Evolutionary conservation across 164 flowering plant species (phyloP).

Genomic region (Vitis riparia): DNA sequence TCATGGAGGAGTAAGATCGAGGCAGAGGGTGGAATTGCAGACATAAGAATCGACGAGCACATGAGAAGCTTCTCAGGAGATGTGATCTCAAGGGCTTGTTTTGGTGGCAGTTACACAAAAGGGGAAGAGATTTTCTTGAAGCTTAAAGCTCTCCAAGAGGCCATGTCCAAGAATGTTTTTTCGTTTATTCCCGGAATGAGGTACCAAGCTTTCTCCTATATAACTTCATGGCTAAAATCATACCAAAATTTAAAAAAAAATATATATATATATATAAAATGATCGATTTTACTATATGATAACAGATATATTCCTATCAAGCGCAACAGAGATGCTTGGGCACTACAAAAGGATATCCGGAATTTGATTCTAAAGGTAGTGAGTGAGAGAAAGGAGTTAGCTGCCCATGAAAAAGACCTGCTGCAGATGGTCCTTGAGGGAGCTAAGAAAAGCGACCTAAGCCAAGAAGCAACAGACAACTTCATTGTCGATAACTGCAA

Average conservation of each 20-base stretch:
- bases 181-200: slow-evolving; percentile 35
- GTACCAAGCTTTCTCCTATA: slow-evolving; percentile 12
- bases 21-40: slow-evolving; percentile 14
- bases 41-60: slow-evolving; percentile 24
- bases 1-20: slow-evolving; percentile 27
- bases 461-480: slow-evolving; percentile 1
- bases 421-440: slow-evolving; percentile 14
- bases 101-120: slow-evolving; percentile 13
- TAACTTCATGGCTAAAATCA: neutral
- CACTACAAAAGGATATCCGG: slow-evolving; percentile 36
- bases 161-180: slow-evolving; percentile 21
- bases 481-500: slow-evolving; percentile 26
- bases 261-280: neutral
- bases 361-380: slow-evolving; percentile 37
- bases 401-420: slow-evolving; percentile 14
- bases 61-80: slow-evolving; percentile 28
- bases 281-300: neutral
- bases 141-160: slow-evolving; percentile 23
- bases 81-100: slow-evolving; percentile 31
- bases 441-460: neutral
- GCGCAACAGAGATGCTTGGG: slow-evolving; percentile 42
- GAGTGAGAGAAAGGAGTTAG: slow-evolving; percentile 18
- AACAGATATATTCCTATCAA: slow-evolving; percentile 38
- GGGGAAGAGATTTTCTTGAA: slow-evolving; percentile 29
- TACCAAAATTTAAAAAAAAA: neutral